Percentiles rank a stretch among this genome's conserved stretches.
Conservation (phyloP, 2,329 filamentous ascomycete species). For the Sphaerostilbella broomeana region DNA sequence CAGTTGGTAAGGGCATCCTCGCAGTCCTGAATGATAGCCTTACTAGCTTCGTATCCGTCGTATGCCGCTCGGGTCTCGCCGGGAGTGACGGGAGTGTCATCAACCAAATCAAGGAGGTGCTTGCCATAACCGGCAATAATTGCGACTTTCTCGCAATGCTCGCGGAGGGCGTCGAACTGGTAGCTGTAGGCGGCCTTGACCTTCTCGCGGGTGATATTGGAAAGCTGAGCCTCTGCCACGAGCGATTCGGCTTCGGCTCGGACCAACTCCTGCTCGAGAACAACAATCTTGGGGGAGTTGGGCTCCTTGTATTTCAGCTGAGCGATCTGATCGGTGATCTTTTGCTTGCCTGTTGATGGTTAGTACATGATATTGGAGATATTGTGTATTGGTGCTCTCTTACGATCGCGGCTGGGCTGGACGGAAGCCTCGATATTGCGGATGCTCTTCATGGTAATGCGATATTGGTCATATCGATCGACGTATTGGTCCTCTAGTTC, state of each 20-base stretch:
- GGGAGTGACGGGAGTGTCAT: conserved; percentile 93
- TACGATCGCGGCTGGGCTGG: conserved; percentile 94
- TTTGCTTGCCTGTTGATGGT: conserved; percentile 74
- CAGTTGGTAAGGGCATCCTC: conserved; percentile 97
- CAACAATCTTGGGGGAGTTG: conserved; percentile 93
- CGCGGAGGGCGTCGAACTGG: conserved; percentile 93
- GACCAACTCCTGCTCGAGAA: conserved; percentile 96
- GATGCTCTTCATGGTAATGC: conserved; percentile 98
- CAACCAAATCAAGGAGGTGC: conserved; percentile 92
- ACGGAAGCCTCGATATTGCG: conserved; percentile 98
- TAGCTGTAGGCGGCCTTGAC: conserved; percentile 97
- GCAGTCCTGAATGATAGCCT: conserved; percentile 98
- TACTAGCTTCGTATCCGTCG: conserved; percentile 96
- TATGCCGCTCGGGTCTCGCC: conserved; percentile 94
- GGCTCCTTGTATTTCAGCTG: conserved; percentile 99
- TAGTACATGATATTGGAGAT: not conserved
- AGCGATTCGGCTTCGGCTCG: conserved; percentile 98
- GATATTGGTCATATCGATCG: conserved; percentile 98
- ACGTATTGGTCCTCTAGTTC: conserved; percentile 98
- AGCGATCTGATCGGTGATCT: conserved; percentile 97
- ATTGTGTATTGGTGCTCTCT: conserved; percentile 28
- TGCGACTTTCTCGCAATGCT: conserved; percentile 96
- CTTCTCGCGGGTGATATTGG: conserved; percentile 99
- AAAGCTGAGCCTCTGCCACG: conserved; percentile 94
- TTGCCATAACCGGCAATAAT: conserved; percentile 98